Conservation (phyloP, 257 asterid genomes). For the Solanum rostratum region DNA sequence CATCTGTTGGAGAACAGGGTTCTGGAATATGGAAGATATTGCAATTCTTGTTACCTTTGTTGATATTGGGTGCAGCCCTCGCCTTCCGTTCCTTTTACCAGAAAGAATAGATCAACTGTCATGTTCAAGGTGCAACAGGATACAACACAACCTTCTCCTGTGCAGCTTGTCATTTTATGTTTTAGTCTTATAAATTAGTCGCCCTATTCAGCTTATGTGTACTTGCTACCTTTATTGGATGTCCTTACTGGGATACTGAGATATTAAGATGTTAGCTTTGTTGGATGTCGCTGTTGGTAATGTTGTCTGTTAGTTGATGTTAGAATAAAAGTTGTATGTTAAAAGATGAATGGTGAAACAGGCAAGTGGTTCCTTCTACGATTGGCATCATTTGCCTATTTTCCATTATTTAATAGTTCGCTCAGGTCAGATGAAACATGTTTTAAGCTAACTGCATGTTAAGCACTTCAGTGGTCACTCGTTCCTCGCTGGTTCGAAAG, state of each 20-base stretch:
- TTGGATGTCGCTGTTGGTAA: not conserved
- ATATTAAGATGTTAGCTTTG: not conserved
- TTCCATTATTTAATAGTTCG: not conserved
- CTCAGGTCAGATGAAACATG: not conserved
- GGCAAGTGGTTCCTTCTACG: not conserved
- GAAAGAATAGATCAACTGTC: conserved; percentile 12
- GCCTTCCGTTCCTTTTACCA: conserved; percentile 26
- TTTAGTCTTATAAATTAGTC: not conserved
- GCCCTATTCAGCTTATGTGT: not conserved
- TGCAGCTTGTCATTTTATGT: not conserved
- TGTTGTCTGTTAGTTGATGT: not conserved
- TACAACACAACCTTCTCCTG: not conserved
- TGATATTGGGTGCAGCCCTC: conserved; percentile 33
- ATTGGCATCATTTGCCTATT: not conserved
- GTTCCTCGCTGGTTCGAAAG: too few species aligned
- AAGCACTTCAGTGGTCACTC: too few species aligned
- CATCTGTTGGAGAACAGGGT: conserved; percentile 2
- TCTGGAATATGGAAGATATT: conserved; percentile 21
- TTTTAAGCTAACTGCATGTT: too few species aligned
- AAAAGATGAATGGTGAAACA: not conserved
- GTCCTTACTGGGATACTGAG: not conserved
- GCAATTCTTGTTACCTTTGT: conserved; percentile 30
- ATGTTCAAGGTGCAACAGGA: not conserved
- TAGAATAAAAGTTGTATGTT: not conserved
- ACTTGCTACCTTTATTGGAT: not conserved